Conservation (phyloP, 2,329 filamentous ascomycete genomes). For the Sporothrix humicola region DNA sequence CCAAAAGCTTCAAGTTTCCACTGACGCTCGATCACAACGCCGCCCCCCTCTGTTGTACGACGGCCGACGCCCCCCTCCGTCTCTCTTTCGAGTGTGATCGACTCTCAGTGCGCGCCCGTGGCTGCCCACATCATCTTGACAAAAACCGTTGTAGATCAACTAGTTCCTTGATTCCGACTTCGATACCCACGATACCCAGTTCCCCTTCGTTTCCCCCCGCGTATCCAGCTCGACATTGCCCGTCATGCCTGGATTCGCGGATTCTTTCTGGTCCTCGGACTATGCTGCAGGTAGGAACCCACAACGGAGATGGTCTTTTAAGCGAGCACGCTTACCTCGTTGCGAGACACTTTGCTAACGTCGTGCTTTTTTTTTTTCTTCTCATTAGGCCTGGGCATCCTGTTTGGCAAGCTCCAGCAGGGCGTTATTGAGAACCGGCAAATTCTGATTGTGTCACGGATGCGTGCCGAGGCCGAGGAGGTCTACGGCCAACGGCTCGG, state of each 20-base stretch:
- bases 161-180: background rate
- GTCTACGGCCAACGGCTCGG: slow-evolving; percentile 79
- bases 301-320: background rate
- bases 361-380: background rate
- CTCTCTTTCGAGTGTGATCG: background rate
- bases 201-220: background rate
- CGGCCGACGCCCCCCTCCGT: background rate
- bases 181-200: background rate
- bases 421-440: slow-evolving; percentile 95
- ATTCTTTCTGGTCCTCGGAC: slow-evolving; percentile 97
- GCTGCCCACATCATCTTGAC: slow-evolving; percentile 13
- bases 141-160: slow-evolving; percentile 20
- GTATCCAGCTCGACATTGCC: slow-evolving; percentile 29
- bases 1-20: background rate
- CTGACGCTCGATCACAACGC: background rate
- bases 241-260: slow-evolving; percentile 85
- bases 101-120: background rate
- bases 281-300: slow-evolving; percentile 80
- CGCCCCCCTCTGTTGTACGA: background rate
- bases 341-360: slow-evolving; percentile 17
- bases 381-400: slow-evolving; percentile 75
- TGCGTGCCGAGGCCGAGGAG: slow-evolving; percentile 96
- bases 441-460: slow-evolving; percentile 84
- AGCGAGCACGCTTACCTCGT: background rate
- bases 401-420: slow-evolving; percentile 96